Evolutionary conservation across 495 filamentous ascomycete species (phyloP), one percentile per base, ranked within the genome.

Genomic region (Aspergillus conjunctus): DNA sequence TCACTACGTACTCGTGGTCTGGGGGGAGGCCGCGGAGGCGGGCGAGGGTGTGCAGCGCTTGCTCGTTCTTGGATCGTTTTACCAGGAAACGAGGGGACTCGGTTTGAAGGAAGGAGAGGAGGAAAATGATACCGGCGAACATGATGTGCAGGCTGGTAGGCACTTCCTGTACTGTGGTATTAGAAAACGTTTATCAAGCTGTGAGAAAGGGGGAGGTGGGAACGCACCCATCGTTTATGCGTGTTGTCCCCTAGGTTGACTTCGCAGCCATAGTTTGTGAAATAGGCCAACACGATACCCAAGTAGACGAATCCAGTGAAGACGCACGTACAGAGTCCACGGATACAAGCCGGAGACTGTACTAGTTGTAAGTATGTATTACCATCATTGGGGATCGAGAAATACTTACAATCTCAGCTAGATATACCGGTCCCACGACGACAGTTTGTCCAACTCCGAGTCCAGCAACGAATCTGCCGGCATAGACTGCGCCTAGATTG

Each of bases 91-190:
- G 81, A 10, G 86, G 86, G 6, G 86, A 88, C 67, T 91, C 88
- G 55, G 80, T 79, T 41, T 87, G 82, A 52, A 88, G 74, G 68
- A 91, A 84, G 4, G 84, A 83, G 32, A 89, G 77, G 54, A 82
- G 56, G 63, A 88, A 80, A 67, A 91, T 87, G 20, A 91, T 71
- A 0, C 83, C 80, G 6, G 88, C 86, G 64, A 91, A 91, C 31
- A 90, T 88, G 71, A 92, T 82, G 58, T 92, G 88, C 21, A 90
- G 71, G 60, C 82, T 85, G 4, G 84, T 89, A 0, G 88, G 86
- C n/a, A 87, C 82, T 69, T 77, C 72, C 80, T 86, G 79, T 56
- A 62, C 46, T 10, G 75, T 68, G 26, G 67, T 43, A 71, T 73
- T 4, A 79, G 77, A 1, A 58, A 11, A 43, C 8, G 9, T 60